These are phyloP conservation scores for Xylaria grammica DNA, from an alignment of 495 filamentous ascomycete species.

Conservation along the genomic window DNA sequence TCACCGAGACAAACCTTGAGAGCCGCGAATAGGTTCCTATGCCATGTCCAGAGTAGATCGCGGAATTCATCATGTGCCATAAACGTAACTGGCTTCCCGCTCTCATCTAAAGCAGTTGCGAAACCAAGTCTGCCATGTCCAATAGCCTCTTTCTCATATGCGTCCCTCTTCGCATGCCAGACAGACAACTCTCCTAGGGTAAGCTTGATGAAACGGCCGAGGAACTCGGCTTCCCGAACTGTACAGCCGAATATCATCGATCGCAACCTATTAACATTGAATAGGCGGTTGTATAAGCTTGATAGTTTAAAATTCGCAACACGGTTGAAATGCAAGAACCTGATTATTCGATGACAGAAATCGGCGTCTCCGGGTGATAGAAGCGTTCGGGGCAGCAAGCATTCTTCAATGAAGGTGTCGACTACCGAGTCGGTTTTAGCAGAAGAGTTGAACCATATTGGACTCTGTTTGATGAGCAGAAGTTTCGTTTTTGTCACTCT, in stretches of 20 bases:
- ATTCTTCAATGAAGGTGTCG: constrained; percentile 81
- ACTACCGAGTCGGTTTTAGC: constrained; percentile 70
- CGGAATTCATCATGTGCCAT: constrained; percentile 87
- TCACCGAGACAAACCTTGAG: constrained; percentile 78
- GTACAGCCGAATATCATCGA: constrained; percentile 86
- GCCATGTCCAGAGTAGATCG: constrained; percentile 86
- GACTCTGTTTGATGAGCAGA: constrained; percentile 68
- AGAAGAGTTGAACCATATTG: constrained; percentile 66
- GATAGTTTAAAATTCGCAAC: constrained; percentile 87
- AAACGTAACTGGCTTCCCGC: constrained; percentile 68
- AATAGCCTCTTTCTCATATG: constrained; percentile 81
- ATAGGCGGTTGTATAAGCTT: constrained; percentile 80
- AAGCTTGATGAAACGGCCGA: constrained; percentile 85
- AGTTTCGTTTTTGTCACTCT: constrained; percentile 65
- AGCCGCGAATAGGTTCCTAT: constrained; percentile 74
- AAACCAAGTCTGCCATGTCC: constrained; percentile 55
- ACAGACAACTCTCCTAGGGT: constrained; percentile 74
- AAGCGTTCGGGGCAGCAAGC: constrained; percentile 83
- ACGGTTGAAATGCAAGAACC: constrained; percentile 79
- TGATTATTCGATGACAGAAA: constrained; percentile 83
- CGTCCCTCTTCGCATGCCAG: constrained; percentile 80
- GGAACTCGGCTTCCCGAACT: constrained; percentile 84
- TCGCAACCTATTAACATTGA: constrained; percentile 77
- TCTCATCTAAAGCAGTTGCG: constrained; percentile 66
- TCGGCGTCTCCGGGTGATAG: constrained; percentile 85